Base-by-base conservation (phyloP, 139 green algal species). In the Astrephomene gubernaculifera region DNA sequence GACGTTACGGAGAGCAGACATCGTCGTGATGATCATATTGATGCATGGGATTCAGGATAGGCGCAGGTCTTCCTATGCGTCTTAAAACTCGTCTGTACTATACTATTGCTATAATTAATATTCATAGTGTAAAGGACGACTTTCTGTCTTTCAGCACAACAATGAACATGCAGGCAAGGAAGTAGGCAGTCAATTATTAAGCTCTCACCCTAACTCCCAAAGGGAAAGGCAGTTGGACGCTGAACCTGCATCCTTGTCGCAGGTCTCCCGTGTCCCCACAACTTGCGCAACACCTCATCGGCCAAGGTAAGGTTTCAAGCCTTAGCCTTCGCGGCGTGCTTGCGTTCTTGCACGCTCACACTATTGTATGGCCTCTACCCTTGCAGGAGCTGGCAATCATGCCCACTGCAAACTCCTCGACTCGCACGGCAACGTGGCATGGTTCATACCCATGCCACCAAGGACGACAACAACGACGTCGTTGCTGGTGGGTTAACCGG, bases 391-490 rank as follows among this genome's bases (percentile, higher is more conserved):
- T 8, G 9, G 43, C 70, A 3, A 27, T 6, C 61, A 61, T 78
- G 70, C 29, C 43, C 43, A 8, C 25, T 43, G 25, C 70, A 29
- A 7, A 2, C 29, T 41, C 43, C 29, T 29, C 43, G 19, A 14
- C 19, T 22, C 57, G 57, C 31, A 43, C 29, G 27, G 21, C 21
- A 45, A 21, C 45, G 71, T 44, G 25, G 31, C 19, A 53, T 35
- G 21, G 27, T 81, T 22, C 35, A 38, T 6, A 53, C 69, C 4
- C 53, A 36, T 5, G 53, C 52, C 0, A 44, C 53, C 22, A 81
- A 81, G 22, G 73, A 81, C 7, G 61, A 36, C 73, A 81, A 81
- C 7, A 53, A 81, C 25, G 36, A 53, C 53, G 5, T 38, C 29
- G 27, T 81, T n/a, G 38, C 73, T 9, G 73, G 73, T 81, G 53